phyloP scores from a whole-genome alignment of 805 yeast species.

The Yamadazyma takamatsuzukensis region DNA sequence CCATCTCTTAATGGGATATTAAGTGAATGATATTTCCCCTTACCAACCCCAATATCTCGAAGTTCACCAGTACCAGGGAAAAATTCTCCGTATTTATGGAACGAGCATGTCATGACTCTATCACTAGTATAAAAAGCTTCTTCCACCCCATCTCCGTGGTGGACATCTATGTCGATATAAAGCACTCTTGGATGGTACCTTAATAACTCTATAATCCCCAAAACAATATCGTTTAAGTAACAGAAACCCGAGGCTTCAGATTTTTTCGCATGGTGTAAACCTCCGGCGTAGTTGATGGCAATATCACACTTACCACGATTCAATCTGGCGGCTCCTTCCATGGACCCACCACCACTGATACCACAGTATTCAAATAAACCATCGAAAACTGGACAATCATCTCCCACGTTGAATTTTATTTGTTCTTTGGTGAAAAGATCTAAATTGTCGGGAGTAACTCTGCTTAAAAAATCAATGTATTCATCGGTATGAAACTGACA shows the following conservation, averaged over 20 bases:
- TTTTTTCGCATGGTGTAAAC: constrained; percentile 97
- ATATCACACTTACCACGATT: constrained; percentile 88
- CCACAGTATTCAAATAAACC: constrained; percentile 91
- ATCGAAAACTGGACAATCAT: constrained; percentile 93
- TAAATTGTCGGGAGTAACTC: constrained; percentile 90
- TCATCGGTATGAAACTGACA: constrained; percentile 98
- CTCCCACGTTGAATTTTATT: constrained; percentile 91
- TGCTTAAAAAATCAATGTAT: constrained; percentile 84
- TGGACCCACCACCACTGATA: constrained; percentile 88
- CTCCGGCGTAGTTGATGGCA: constrained; percentile 97
- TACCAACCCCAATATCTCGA: constrained; percentile 86
- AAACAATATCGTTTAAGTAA: constrained; percentile 89
- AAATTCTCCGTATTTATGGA: constrained; percentile 94
- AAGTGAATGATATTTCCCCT: constrained; percentile 83
- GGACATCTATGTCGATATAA: constrained; percentile 92
- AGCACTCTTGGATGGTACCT: constrained; percentile 89
- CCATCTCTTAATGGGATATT: constrained; percentile 96
- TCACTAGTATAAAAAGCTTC: constrained; percentile 96
- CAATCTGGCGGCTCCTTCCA: constrained; percentile 89
- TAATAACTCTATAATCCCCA: constrained; percentile 80
- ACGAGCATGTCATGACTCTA: constrained; percentile 93
- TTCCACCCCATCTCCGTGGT: constrained; percentile 98
- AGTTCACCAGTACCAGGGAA: constrained; percentile 97
- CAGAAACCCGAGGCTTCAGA: constrained; percentile 95
- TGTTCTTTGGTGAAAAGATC: constrained; percentile 85